Conservation (phyloP, 2,329 filamentous ascomycete genomes). For the Amesomyces nigricolor region DNA sequence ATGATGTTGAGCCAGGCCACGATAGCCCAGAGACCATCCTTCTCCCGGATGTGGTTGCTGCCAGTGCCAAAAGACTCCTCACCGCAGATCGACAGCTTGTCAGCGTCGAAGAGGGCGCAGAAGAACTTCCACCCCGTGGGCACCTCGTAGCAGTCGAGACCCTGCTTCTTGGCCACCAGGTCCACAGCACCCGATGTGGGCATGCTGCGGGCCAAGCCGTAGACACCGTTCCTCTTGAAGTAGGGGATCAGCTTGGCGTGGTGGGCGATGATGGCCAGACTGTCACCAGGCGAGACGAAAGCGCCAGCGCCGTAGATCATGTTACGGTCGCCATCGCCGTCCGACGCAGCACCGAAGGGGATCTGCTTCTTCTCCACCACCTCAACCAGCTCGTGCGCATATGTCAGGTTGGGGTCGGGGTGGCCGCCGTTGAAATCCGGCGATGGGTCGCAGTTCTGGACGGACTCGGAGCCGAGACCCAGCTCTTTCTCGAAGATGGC, state of each 20-base stretch:
- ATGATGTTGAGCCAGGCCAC: conserved; percentile 99
- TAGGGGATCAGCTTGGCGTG: conserved; percentile 95
- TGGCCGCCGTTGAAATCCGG: conserved; percentile 97
- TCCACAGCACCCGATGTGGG: conserved; percentile 94
- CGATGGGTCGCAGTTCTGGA: conserved; percentile 86
- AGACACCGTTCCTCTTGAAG: conserved; percentile 96
- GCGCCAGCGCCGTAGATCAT: conserved; percentile 99
- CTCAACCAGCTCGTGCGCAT: conserved; percentile 90
- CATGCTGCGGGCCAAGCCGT: conserved; percentile 94
- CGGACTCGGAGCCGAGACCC: conserved; percentile 64
- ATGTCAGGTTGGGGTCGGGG: conserved; percentile 96
- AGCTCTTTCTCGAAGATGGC: conserved; percentile 95
- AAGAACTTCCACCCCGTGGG: conserved; percentile 99
- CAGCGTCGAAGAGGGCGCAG: conserved; percentile 87
- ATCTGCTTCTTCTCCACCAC: conserved; percentile 86
- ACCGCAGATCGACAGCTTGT: conserved; percentile 97
- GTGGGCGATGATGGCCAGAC: conserved; percentile 95
- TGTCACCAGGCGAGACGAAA: conserved; percentile 96
- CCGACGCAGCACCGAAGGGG: conserved; percentile 92
- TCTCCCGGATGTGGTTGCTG: conserved; percentile 98
- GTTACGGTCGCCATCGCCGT: conserved; percentile 97
- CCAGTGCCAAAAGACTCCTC: conserved; percentile 98
- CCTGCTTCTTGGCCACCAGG: conserved; percentile 90
- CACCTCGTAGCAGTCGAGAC: conserved; percentile 88
- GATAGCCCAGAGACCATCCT: conserved; percentile 96